These are phyloP conservation scores for Plasmodium gonderi DNA, from an alignment of 169 alveolate species.

Conservation along the genomic window DNA sequence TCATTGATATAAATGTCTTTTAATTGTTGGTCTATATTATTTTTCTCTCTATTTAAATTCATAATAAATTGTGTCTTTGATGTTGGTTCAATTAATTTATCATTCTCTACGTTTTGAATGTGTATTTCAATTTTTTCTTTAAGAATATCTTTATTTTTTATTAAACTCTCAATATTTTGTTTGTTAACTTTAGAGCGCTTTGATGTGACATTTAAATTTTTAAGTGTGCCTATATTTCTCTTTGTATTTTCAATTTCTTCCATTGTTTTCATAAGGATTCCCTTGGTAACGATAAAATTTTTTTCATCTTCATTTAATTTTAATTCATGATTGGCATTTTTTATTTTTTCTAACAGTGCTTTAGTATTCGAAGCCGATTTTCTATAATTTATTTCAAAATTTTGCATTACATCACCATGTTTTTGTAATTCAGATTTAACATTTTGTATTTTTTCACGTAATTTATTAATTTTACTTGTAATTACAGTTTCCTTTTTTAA, in stretches of 20 bases:
- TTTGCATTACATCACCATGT: neutral
- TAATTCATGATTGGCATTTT: neutral
- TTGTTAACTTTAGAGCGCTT: neutral
- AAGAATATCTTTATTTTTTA: neutral
- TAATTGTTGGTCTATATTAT: neutral
- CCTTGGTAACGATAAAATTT: neutral
- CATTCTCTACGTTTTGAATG: neutral
- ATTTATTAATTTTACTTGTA: neutral
- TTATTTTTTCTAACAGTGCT: neutral
- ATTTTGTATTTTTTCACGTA: neutral
- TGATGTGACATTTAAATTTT: neutral
- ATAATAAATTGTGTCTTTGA: neutral
- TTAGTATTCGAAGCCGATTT: neutral
- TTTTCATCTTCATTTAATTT: neutral
- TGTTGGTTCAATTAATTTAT: neutral
- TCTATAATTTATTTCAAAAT: neutral
- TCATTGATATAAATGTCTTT: neutral
- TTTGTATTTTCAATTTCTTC: neutral
- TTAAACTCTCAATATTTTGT: neutral
- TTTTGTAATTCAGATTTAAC: neutral
- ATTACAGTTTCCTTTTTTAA: neutral
- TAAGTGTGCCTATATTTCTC: neutral
- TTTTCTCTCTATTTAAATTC: neutral
- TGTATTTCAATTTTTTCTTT: neutral
- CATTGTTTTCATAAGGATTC: neutral